These are phyloP conservation scores for Purpureocillium takamizusanense DNA, from an alignment of 2,329 filamentous ascomycete genomes.

Conservation along the genomic window DNA sequence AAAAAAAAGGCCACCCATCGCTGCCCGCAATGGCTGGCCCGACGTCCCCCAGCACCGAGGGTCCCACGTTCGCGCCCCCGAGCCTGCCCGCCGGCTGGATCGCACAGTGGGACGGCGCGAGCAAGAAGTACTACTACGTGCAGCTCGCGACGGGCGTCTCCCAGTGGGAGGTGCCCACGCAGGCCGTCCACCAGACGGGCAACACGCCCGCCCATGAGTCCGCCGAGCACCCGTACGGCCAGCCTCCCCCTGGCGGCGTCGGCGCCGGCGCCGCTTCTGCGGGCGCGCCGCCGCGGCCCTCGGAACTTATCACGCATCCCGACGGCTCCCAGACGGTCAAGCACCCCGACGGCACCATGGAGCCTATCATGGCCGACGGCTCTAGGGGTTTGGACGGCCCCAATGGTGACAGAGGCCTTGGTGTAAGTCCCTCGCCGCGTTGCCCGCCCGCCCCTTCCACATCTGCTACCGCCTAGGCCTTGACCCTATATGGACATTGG, in stretches of 20 bases:
- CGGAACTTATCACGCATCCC: conserved; percentile 51
- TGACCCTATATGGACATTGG: no score
- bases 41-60: conserved; percentile 48
- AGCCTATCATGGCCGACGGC: conserved; percentile 46
- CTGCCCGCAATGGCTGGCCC: conserved; percentile 47
- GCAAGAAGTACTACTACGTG: conserved; percentile 62
- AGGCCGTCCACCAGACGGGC: conserved; percentile 52
- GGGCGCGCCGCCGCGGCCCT: conserved; percentile 16
- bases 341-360: conserved; percentile 51
- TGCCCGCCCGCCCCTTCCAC: no score
- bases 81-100: conserved; percentile 58
- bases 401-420: conserved; percentile 52
- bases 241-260: conserved; percentile 25
- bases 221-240: conserved; percentile 53
- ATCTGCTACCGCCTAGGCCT: no score
- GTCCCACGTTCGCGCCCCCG: conserved; percentile 51
- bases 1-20: conserved; percentile 1
- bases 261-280: no score
- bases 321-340: conserved; percentile 54
- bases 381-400: conserved; percentile 41
- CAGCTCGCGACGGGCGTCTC: conserved; percentile 63
- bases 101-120: conserved; percentile 57
- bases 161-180: conserved; percentile 65
- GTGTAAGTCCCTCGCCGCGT: conserved; percentile 39
- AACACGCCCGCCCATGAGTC: conserved; percentile 44